Base-by-base conservation (phyloP, 1,284 basidiomycete species). In the Irpex sp. region DNA sequence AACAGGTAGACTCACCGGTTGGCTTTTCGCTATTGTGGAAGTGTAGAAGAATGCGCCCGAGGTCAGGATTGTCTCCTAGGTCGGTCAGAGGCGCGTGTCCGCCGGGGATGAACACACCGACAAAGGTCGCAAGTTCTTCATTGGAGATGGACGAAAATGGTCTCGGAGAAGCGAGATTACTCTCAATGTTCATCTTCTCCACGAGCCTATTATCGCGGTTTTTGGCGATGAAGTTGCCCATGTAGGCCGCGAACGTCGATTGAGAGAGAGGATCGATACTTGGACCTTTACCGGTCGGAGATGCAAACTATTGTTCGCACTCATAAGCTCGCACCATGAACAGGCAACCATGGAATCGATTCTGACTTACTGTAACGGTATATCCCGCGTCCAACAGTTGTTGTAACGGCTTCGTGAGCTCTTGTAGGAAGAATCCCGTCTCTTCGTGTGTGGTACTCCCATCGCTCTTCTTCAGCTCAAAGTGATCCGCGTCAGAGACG, bases 81-180 rank as follows among this genome's bases (percentile, higher is more conserved):
- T 71, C 70, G 43, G 67, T 64, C 49, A 72, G 66, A 43, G 71
- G 70, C 21, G 69, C 68, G 60, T 73, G 70, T 19, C 70, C 69
- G 39, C 71, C 72, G 4, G 71, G 69, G 54, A 72, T 67, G 70
- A 75, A 71, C 43, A 72, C 64, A 19, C 70, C 71, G 35, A 61
- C 49, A 60, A 70, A 71, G 5, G 64, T 61, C 19, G 60, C 63
- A 51, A 72, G 67, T 63, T 69, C 70, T 8, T 64, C 66, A 63
- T 72, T 67, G 15, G 68, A 17, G 57, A 73, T 65, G 56, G 68
- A 67, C 49, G 57, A 21, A 66, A 72, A 70, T 0, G 70, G 68
- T 21, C 68, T 69, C 11, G 71, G 71, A 19, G 19, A 57, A 53
- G 60, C 63, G 35, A 72, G 63, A 63, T 69, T 68, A 58, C 63